Evolutionary conservation across 495 filamentous ascomycete genomes (phyloP), one percentile per base, ranked within the genome.

Genomic region (Penicillium coprophilum): DNA sequence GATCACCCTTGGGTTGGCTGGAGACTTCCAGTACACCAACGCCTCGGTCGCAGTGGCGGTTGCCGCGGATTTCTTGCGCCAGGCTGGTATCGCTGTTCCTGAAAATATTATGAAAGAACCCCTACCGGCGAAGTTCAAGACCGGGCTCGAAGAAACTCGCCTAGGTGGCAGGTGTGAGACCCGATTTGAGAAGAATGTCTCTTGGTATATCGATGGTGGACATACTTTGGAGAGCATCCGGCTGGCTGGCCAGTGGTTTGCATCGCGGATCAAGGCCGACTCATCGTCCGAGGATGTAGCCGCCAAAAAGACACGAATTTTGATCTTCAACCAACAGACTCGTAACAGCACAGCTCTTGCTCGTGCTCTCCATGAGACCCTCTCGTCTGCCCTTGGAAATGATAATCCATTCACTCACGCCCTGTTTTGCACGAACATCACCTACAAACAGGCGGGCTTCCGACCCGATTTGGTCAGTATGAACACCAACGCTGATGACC

Each of bases 301-400:
- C 38, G 70, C 52, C 45, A 68, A 70, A 61, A 75, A 61, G 63
- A 66, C 66, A 10, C 79, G 85, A n/a, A 84, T 92, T 49, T 76
- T 98, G 51, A 85, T 98, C 48, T 98, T 97, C 81, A 98, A 98
- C 72, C 94, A 98, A 64, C 93, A 97, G 66, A 91, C 87, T 11
- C 86, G 92, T 17, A 81, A 87, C 50, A 90, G 92, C 51, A 70
- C 71, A 27, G 76, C 81, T 11, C 74, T 88, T n/a, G 87, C 87
- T 10, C 71, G 80, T 12, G 80, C 84, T 1, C 85, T 95, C 19
- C 81, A 92, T 58, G 73, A 80, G 23, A 85, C 84, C 1, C 80
- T 97, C 31, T 67, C 82, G 32, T 69, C 76, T 4, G 78, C 84
- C 0, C 72, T 89, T 1, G 70, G 72, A 7, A 69, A 80, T 10